Percentiles rank a stretch among this genome's conserved stretches.
Conservation (phyloP, 2,329 filamentous ascomycete species). For the Pseudohalonectria lignicola region DNA sequence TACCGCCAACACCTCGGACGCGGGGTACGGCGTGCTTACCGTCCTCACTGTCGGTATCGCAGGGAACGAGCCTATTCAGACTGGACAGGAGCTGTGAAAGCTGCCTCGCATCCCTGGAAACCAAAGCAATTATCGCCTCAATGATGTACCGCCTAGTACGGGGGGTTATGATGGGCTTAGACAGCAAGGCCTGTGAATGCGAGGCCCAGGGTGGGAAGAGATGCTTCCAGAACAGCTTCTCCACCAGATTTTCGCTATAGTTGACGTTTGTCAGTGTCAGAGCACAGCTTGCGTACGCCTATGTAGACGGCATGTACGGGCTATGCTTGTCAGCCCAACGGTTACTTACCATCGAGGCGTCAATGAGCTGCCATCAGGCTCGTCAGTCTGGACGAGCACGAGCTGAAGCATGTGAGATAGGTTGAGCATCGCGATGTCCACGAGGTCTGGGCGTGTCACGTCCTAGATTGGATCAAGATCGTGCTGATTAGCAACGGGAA, state of each 20-base stretch:
- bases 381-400: not conserved
- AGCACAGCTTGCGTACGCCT: too few species aligned
- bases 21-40: too few species aligned
- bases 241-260: constrained; percentile 21
- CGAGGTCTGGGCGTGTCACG: constrained; percentile 22
- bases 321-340: too few species aligned
- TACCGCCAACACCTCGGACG: too few species aligned
- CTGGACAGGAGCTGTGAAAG: too few species aligned
- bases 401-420: constrained; percentile 1
- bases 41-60: constrained; percentile 29
- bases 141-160: constrained; percentile 48
- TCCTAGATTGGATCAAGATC: constrained; percentile 14
- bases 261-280: constrained; percentile 3
- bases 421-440: constrained; percentile 17
- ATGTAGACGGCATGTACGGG: too few species aligned
- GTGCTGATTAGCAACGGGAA: not conserved
- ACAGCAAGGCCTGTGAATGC: too few species aligned
- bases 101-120: constrained; percentile 37
- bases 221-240: constrained; percentile 48
- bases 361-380: constrained; percentile 1
- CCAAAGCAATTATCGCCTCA: constrained; percentile 45
- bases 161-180: constrained; percentile 35
- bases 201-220: constrained; percentile 56
- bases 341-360: constrained; percentile 7
- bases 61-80: constrained; percentile 37